Base-by-base conservation (phyloP, 176 grass and related monocot genomes). In the Oryza meridionalis region DNA sequence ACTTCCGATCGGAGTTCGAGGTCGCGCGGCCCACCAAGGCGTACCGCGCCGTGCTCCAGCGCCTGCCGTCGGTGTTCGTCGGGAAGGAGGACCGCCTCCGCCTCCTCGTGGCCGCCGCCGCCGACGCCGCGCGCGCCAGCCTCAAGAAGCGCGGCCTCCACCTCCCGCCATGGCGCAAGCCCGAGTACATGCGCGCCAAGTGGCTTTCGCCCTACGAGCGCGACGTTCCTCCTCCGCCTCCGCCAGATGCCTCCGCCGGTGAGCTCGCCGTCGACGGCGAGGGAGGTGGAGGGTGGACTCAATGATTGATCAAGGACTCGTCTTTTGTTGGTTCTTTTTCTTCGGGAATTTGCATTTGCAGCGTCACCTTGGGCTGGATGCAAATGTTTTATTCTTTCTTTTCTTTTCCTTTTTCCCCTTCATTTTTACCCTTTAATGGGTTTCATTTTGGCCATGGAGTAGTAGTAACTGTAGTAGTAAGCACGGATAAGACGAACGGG, bases 101-200 rank as follows among this genome's bases (percentile, higher is more conserved):
- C 78, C 87, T 94, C 31, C 90, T 98, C 11, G 93, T 98, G 13
- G 83, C 91, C 47, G 77, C 87, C 4, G 88, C 85, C 42, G 90
- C 87, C 0, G 93, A 96, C 77, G 91, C 91, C 0, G 91, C 91
- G 2, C 85, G 82, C 72, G 85, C 80, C 73, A 96, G 93, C 83
- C 86, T 99, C 0, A 93, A 81, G 83, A 96, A 99, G 85, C 92
- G 92, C 79, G 93, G 91, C 21, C 86, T 99, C 10, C 88, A 93
- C 76, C 77, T 99, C 0, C 81, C 93, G 7, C 96, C 96, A 3
- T 99, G 96, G 96, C 81, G 96, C 65, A 95, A 96, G 77, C 85
- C 78, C 1, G 93, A 96, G 86, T 99, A 99, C 87, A 99, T 99
- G 91, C 86, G 91, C 50, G 88, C 93, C 81, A 99, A 94, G 85